A percentile compares a stretch with the other conserved stretches of the same genome.
Evolutionary conservation across 139 green algal species (phyloP).

Genomic region (Chlorella sp.): DNA sequence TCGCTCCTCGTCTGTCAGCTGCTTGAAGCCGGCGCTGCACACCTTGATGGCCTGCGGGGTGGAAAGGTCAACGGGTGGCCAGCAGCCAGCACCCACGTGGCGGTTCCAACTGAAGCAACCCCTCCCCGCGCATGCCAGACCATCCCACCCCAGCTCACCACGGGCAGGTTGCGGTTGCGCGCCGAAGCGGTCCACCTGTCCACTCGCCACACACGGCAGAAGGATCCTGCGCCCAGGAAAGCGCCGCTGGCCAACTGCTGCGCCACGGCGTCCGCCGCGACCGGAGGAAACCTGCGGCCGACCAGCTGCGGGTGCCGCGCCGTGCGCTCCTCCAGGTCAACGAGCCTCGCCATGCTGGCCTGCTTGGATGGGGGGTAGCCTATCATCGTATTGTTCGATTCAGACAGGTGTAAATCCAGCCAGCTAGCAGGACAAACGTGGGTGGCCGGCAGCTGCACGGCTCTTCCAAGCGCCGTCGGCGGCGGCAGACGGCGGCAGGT

Average conservation of each 20-base stretch:
- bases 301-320: background rate
- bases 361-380: too few species aligned
- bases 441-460: too few species aligned
- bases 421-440: too few species aligned
- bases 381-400: too few species aligned
- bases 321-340: constrained; percentile 10
- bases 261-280: background rate
- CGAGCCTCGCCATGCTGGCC: too few species aligned
- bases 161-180: background rate
- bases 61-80: too few species aligned
- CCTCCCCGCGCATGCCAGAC: too few species aligned
- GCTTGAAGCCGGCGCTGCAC: constrained; percentile 20
- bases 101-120: too few species aligned
- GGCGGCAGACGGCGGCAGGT: too few species aligned
- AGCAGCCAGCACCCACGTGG: too few species aligned
- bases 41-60: constrained; percentile 13
- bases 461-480: too few species aligned
- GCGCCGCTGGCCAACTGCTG: background rate
- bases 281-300: background rate
- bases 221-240: background rate
- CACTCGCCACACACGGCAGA: constrained; percentile 16
- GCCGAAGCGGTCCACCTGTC: background rate
- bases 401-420: too few species aligned
- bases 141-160: background rate
- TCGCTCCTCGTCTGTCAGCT: background rate